A percentile compares a stretch with the other conserved stretches of the same genome.
These are phyloP conservation scores for Fusarium sp. DNA, from an alignment of 2,329 filamentous ascomycete species.

Conservation along the genomic window DNA sequence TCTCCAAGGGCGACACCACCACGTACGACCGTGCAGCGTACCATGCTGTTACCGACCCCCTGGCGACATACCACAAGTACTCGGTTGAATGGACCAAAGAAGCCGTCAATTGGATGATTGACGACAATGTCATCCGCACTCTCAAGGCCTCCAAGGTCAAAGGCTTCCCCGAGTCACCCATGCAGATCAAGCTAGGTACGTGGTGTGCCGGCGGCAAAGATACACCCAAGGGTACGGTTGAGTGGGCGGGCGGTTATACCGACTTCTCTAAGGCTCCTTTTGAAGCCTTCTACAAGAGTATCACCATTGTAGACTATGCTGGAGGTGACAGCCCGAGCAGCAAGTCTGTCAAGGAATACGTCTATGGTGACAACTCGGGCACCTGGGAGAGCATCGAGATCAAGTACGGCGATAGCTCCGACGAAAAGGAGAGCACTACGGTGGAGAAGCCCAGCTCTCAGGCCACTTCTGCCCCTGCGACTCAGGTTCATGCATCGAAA, in stretches of 20 bases:
- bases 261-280: constrained; percentile 64
- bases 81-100: constrained; percentile 74
- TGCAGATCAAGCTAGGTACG: constrained; percentile 74
- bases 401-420: neutral
- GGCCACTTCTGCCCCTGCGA: neutral
- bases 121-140: constrained; percentile 69
- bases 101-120: constrained; percentile 71
- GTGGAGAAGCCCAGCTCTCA: neutral
- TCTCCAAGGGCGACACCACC: constrained; percentile 76
- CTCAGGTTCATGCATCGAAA: neutral
- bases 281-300: constrained; percentile 65
- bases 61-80: constrained; percentile 72
- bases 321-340: constrained; percentile 53
- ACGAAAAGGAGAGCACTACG: neutral
- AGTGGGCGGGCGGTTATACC: constrained; percentile 71
- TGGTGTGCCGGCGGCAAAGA: constrained; percentile 69
- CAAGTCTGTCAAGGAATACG: constrained; percentile 56
- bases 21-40: constrained; percentile 75
- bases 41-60: constrained; percentile 65
- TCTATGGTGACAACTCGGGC: constrained; percentile 60
- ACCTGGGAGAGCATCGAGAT: constrained; percentile 63
- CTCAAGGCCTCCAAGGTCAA: constrained; percentile 64
- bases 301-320: constrained; percentile 64
- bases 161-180: constrained; percentile 77
- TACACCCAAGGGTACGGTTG: constrained; percentile 76